Conservation (phyloP, 495 filamentous ascomycete genomes). For the Letharia columbiana region DNA sequence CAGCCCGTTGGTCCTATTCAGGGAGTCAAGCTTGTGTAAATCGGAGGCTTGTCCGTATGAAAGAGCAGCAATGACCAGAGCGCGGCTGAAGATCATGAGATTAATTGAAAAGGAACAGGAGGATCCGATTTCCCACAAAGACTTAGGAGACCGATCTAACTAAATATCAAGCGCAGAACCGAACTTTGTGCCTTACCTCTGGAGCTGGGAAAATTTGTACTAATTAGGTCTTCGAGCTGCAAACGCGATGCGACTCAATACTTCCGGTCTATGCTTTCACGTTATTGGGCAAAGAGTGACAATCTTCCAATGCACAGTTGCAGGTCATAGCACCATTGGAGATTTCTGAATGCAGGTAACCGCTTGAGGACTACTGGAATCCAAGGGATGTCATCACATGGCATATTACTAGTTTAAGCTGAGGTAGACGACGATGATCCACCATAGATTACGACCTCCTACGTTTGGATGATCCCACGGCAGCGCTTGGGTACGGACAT, state of each 20-base stretch:
- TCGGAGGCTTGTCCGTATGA: not conserved
- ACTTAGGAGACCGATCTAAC: not conserved
- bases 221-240: not conserved
- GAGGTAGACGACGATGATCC: not conserved
- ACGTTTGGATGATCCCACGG: not conserved
- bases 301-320: not conserved
- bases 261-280: not conserved
- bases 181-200: not conserved
- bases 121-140: not conserved
- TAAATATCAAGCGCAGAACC: not conserved
- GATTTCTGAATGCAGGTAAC: not conserved
- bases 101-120: not conserved
- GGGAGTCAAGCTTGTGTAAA: not conserved
- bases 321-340: not conserved
- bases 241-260: not conserved
- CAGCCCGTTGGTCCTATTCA: not conserved
- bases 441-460: not conserved
- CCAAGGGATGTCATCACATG: not conserved
- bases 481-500: not conserved
- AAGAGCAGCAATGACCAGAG: not conserved
- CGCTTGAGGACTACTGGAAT: not conserved
- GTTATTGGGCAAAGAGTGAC: not conserved
- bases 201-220: not conserved
- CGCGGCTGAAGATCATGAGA: not conserved
- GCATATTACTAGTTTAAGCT: not conserved